Conservation (phyloP, 139 green algal species). For the Pseudopediastrum boryanum region DNA sequence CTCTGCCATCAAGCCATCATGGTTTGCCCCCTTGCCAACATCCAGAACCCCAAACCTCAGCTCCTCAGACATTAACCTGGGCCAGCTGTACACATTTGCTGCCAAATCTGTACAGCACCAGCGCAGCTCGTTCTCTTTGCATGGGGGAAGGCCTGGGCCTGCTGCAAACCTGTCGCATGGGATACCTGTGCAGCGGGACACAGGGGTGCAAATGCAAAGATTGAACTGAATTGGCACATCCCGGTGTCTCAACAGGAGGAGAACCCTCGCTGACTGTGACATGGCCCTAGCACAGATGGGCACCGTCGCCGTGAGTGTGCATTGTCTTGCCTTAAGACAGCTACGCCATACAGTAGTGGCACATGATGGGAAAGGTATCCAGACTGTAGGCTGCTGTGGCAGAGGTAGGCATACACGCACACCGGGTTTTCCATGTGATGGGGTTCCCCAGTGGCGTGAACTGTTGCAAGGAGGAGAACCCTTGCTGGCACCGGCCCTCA, state of each 20-base stretch:
- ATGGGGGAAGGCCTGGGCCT: conserved; percentile 41
- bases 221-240: no score
- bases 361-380: no score
- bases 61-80: conserved; percentile 62
- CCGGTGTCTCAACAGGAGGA: not conserved
- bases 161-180: conserved; percentile 75
- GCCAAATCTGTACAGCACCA: conserved; percentile 88
- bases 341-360: not conserved
- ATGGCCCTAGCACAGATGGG: not conserved
- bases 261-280: not conserved
- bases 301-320: not conserved
- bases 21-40: conserved; percentile 27
- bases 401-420: no score
- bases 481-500: no score
- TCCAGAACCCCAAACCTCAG: conserved; percentile 65
- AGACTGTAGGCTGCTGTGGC: no score
- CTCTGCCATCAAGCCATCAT: conserved; percentile 78
- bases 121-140: conserved; percentile 77
- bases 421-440: no score
- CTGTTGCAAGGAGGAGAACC: no score
- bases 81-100: conserved; percentile 64
- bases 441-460: no score
- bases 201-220: not conserved
- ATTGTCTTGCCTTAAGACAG: not conserved
- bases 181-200: conserved; percentile 19